Evolutionary conservation across 1,284 basidiomycete species (phyloP).

Genomic region (Thelephora terrestris): DNA sequence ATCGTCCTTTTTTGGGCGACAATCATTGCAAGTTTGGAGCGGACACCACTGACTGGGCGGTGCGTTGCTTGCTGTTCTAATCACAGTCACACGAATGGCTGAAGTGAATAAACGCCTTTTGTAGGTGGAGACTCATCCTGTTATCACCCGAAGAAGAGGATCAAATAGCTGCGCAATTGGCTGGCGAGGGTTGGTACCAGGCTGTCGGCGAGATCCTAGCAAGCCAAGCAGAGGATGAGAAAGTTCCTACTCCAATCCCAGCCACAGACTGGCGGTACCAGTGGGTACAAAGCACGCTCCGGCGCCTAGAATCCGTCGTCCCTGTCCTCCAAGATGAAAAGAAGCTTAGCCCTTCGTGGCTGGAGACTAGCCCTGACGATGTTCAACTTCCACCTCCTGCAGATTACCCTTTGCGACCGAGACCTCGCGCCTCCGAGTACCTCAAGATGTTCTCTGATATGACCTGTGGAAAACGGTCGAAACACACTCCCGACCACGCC

Average conservation of each 20-base stretch:
- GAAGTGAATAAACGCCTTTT: background rate
- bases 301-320: slow-evolving; percentile 60
- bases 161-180: slow-evolving; percentile 65
- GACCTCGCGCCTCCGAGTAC: slow-evolving; percentile 59
- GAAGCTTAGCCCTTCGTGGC: slow-evolving; percentile 45
- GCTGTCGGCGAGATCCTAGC: slow-evolving; percentile 72
- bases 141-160: slow-evolving; percentile 89
- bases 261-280: slow-evolving; percentile 73
- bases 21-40: slow-evolving; percentile 68
- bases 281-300: slow-evolving; percentile 73
- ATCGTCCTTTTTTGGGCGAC: slow-evolving; percentile 62
- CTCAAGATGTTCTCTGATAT: slow-evolving; percentile 45
- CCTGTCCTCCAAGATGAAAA: slow-evolving; percentile 53
- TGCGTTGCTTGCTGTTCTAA: slow-evolving; percentile 23
- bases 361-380: slow-evolving; percentile 37
- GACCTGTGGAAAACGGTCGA: slow-evolving; percentile 30
- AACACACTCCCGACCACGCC: slow-evolving; percentile 20
- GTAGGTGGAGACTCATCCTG: slow-evolving; percentile 75
- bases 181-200: slow-evolving; percentile 76
- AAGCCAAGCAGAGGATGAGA: slow-evolving; percentile 35
- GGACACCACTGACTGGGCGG: slow-evolving; percentile 79
- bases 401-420: slow-evolving; percentile 56
- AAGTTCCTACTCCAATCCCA: slow-evolving; percentile 47
- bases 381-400: slow-evolving; percentile 65
- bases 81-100: slow-evolving; percentile 3